Conservation (phyloP, 1,284 basidiomycete genomes). For the Naganishia liquefaciens region DNA sequence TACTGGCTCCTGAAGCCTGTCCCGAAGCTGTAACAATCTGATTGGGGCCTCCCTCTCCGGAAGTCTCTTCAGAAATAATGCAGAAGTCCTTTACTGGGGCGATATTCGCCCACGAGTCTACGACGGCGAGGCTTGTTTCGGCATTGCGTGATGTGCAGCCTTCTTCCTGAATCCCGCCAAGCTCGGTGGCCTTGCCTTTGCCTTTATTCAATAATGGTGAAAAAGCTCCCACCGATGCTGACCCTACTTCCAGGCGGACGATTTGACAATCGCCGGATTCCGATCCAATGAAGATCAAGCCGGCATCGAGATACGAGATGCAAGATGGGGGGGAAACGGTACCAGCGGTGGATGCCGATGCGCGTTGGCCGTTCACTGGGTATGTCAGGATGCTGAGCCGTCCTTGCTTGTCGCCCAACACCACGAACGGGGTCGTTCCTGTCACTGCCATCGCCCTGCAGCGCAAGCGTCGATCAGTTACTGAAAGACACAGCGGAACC, state of each 20-base stretch:
- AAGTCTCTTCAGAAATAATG: conserved; percentile 71
- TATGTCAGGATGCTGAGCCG: conserved; percentile 64
- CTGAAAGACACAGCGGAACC: conserved; percentile 32
- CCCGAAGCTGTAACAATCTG: conserved; percentile 90
- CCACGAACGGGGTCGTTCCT: conserved; percentile 53
- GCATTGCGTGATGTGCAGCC: conserved; percentile 52
- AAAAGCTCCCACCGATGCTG: conserved; percentile 41
- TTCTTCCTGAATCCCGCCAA: conserved; percentile 53
- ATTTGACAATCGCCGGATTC: conserved; percentile 80
- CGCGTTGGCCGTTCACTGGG: conserved; percentile 24
- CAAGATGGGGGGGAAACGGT: conserved; percentile 68
- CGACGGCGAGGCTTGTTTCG: conserved; percentile 57
- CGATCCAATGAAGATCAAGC: conserved; percentile 77
- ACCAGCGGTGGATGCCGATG: conserved; percentile 15
- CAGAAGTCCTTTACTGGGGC: conserved; percentile 86
- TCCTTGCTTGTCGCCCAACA: conserved; percentile 79
- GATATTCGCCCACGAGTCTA: conserved; percentile 73
- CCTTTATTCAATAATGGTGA: conserved; percentile 36
- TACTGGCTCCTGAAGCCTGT: conserved; percentile 72
- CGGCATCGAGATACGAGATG: conserved; percentile 72
- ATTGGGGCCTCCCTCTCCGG: conserved; percentile 45
- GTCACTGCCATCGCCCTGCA: conserved; percentile 9
- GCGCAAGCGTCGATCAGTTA: background rate
- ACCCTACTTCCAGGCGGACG: conserved; percentile 59
- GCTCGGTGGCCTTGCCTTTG: conserved; percentile 38